Evolutionary conservation across 768 basidiomycete species (phyloP).

Genomic region (Pleurotus platypus): DNA sequence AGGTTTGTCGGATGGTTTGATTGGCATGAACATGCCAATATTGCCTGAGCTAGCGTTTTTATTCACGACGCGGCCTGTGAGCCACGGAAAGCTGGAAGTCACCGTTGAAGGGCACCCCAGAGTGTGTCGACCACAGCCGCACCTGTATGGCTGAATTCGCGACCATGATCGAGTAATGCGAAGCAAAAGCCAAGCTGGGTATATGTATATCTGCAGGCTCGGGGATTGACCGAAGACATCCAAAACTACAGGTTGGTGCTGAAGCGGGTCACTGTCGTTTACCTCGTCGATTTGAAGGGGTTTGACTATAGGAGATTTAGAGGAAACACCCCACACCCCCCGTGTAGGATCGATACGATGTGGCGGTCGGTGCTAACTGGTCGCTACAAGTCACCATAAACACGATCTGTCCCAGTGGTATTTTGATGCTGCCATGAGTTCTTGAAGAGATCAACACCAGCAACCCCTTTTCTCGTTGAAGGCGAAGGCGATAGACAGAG

Average conservation of each 20-base stretch:
- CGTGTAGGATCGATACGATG: too few relatives aligned
- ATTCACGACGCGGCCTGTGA: constrained; percentile 21
- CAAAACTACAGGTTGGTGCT: background rate
- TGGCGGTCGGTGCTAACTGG: too few relatives aligned
- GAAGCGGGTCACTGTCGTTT: too few relatives aligned
- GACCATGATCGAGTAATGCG: constrained; percentile 7
- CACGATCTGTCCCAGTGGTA: too few relatives aligned
- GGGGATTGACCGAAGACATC: constrained; percentile 1
- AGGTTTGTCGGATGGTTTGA: constrained; percentile 11
- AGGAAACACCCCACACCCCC: too few relatives aligned
- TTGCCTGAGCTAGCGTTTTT: constrained; percentile 11
- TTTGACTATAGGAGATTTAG: too few relatives aligned
- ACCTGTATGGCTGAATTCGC: background rate
- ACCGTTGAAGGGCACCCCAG: constrained; percentile 19
- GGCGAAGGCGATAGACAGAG: too few relatives aligned
- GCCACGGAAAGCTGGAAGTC: constrained; percentile 23
- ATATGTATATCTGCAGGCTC: constrained; percentile 12
- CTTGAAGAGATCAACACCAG: too few relatives aligned
- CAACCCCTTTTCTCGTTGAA: too few relatives aligned
- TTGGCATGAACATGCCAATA: constrained; percentile 14
- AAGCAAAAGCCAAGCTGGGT: constrained; percentile 22
- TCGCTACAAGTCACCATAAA: too few relatives aligned
- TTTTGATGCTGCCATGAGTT: too few relatives aligned
- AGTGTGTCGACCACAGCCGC: constrained; percentile 14
- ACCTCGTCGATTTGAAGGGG: too few relatives aligned